Percentiles rank a stretch among this genome's conserved stretches.
These are phyloP conservation scores for Phyllosticta capitalensis DNA, from an alignment of 2,329 filamentous ascomycete genomes.

Conservation along the genomic window DNA sequence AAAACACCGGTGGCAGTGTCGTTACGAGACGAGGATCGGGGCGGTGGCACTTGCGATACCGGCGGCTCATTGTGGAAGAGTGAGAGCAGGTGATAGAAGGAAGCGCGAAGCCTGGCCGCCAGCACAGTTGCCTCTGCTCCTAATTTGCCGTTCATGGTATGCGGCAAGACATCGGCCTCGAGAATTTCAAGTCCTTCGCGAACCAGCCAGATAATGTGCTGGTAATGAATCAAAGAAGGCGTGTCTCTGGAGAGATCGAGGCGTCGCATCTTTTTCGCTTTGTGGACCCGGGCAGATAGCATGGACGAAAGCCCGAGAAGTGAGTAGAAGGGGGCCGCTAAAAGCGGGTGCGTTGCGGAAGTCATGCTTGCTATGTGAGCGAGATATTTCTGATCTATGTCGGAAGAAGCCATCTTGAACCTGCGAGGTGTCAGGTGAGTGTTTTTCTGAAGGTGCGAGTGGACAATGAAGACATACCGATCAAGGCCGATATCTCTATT, in stretches of 20 bases:
- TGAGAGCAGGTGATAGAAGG: constrained; percentile 94
- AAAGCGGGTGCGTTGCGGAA: constrained; percentile 64
- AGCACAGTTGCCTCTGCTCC: constrained; percentile 75
- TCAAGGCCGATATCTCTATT: neutral
- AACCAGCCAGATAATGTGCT: constrained; percentile 91
- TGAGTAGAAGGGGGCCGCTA: constrained; percentile 79
- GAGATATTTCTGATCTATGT: constrained; percentile 96
- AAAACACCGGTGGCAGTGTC: neutral
- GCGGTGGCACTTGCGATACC: constrained; percentile 31
- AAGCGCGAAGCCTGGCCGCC: constrained; percentile 82
- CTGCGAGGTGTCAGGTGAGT: constrained; percentile 16
- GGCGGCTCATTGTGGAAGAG: constrained; percentile 88
- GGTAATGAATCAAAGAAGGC: constrained; percentile 71
- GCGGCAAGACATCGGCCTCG: constrained; percentile 74
- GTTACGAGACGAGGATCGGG: constrained; percentile 30
- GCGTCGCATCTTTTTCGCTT: constrained; percentile 71
- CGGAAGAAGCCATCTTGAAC: constrained; percentile 75
- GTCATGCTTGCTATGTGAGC: constrained; percentile 78
- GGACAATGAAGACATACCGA: neutral
- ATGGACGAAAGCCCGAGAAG: constrained; percentile 84
- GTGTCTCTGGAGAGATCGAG: constrained; percentile 72
- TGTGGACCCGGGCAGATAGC: constrained; percentile 72
- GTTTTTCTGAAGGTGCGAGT: neutral
- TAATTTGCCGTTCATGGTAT: constrained; percentile 60
- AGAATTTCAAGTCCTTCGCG: constrained; percentile 83